Conservation (phyloP, 306 rosid genomes). For the Castanea mollissima region DNA sequence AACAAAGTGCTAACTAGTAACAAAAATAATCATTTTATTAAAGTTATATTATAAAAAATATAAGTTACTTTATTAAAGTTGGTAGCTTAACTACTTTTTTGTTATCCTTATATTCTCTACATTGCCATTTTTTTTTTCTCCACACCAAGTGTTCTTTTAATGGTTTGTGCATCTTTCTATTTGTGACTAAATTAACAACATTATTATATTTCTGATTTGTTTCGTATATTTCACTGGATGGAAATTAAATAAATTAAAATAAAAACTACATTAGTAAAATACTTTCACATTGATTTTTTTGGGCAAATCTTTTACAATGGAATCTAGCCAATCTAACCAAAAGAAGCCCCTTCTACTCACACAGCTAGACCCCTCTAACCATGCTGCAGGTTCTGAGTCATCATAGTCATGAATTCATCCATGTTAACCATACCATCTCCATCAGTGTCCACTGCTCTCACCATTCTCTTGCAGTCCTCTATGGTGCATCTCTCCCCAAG, state of each 20-base stretch:
- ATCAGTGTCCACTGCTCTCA: conserved; percentile 67
- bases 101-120: too few relatives aligned
- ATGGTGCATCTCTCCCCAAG: conserved; percentile 73
- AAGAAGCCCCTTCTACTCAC: background rate
- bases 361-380: background rate
- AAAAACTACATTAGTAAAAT: background rate
- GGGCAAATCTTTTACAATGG: background rate
- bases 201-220: too few relatives aligned
- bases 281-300: background rate
- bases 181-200: too few relatives aligned
- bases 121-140: too few relatives aligned
- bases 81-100: too few relatives aligned
- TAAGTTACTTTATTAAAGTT: too few relatives aligned
- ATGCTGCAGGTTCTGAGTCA: conserved; percentile 50
- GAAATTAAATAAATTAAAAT: background rate
- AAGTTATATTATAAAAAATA: too few relatives aligned
- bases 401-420: conserved; percentile 79
- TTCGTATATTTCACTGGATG: too few relatives aligned
- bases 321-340: background rate
- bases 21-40: too few relatives aligned
- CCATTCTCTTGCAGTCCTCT: conserved; percentile 71
- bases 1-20: too few relatives aligned
- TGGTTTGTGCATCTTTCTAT: too few relatives aligned
- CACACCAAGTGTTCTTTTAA: too few relatives aligned
- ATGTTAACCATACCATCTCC: conserved; percentile 85